A percentile compares a stretch with the other conserved stretches of the same genome.
These are phyloP conservation scores for Earliella scabrosa DNA, from an alignment of 1,284 basidiomycete species.

Conservation along the genomic window DNA sequence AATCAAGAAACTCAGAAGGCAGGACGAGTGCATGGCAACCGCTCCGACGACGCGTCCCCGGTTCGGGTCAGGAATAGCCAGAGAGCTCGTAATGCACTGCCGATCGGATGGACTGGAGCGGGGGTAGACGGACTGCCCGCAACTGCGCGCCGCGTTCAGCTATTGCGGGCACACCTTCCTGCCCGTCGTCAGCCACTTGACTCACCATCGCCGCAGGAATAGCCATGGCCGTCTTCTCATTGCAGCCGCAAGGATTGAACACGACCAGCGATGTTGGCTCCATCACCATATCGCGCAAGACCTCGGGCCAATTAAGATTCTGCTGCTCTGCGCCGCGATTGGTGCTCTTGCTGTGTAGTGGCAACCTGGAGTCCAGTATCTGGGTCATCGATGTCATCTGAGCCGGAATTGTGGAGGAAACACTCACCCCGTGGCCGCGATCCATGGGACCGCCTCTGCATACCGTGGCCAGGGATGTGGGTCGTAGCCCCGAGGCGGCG, in stretches of 20 bases:
- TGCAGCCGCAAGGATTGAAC: neutral
- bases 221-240: too few species aligned
- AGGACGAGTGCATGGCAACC: neutral
- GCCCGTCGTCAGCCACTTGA: neutral
- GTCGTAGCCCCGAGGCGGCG: neutral
- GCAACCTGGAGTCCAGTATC: too few species aligned
- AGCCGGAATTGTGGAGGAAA: neutral
- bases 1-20: neutral
- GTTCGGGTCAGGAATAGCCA: too few species aligned
- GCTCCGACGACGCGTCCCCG: neutral
- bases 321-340: neutral
- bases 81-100: too few species aligned
- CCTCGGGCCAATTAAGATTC: neutral
- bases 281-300: neutral
- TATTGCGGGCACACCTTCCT: neutral
- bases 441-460: neutral
- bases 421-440: neutral
- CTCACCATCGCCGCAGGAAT: neutral
- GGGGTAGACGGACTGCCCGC: too few species aligned
- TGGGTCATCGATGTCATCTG: neutral
- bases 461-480: too few species aligned
- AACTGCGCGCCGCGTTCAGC: neutral
- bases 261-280: neutral
- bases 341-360: too few species aligned
- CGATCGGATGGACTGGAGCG: too few species aligned